Percentiles rank a stretch among this genome's conserved stretches.
Conservation (phyloP, 495 filamentous ascomycete species). For the Astrocystis sublimbata region DNA sequence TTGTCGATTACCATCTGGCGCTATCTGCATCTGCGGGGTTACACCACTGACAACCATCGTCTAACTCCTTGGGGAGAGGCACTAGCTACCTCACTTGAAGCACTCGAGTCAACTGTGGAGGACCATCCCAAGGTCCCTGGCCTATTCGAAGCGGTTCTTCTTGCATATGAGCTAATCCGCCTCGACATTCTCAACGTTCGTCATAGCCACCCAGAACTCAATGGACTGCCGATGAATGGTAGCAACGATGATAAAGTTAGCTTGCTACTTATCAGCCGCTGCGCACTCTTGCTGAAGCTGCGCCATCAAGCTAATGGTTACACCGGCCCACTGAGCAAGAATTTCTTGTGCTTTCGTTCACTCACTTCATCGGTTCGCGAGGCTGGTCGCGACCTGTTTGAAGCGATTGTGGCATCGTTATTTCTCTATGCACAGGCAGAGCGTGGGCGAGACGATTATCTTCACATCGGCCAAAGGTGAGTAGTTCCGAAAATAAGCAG, state of each 20-base stretch:
- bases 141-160: slow-evolving; percentile 52
- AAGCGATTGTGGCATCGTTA: slow-evolving; percentile 75
- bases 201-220: slow-evolving; percentile 53
- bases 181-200: slow-evolving; percentile 72
- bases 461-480: slow-evolving; percentile 71
- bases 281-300: slow-evolving; percentile 78
- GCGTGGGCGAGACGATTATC: slow-evolving; percentile 68
- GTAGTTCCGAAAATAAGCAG: slow-evolving; percentile 28
- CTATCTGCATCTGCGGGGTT: slow-evolving; percentile 85
- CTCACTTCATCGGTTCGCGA: slow-evolving; percentile 76
- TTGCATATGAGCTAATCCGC: slow-evolving; percentile 78
- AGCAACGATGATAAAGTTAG: slow-evolving; percentile 60
- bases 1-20: slow-evolving; percentile 78
- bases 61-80: slow-evolving; percentile 84
- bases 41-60: slow-evolving; percentile 75
- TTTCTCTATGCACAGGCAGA: slow-evolving; percentile 76
- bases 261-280: slow-evolving; percentile 78
- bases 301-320: slow-evolving; percentile 85
- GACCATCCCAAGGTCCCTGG: slow-evolving; percentile 54
- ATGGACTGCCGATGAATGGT: slow-evolving; percentile 53
- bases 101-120: slow-evolving; percentile 60
- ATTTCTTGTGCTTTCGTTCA: slow-evolving; percentile 83
- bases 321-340: slow-evolving; percentile 89
- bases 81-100: slow-evolving; percentile 65
- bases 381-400: slow-evolving; percentile 76